Evolutionary conservation across 2,329 filamentous ascomycete genomes (phyloP), one percentile per base, ranked within the genome.

Genomic region (Fusarium bactridioides): DNA sequence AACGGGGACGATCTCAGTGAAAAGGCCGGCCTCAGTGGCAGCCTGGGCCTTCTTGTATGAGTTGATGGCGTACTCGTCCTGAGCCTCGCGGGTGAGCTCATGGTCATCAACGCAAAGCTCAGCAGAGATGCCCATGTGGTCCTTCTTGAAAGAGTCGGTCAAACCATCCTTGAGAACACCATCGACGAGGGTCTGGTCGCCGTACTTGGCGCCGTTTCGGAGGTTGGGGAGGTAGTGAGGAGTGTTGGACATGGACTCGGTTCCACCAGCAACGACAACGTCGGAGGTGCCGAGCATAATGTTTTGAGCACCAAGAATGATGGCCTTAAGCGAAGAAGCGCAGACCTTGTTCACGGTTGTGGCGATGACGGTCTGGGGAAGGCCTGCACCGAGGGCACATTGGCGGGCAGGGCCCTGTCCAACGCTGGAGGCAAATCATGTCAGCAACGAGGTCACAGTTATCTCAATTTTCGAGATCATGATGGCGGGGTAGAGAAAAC

Each of bases 281-380:
- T 94, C 92, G 74, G 95, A 95, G 81, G 94, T 97, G 76, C 96
- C 95, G 60, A 95, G 97, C 83, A 98, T 94, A 86, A 99, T 99
- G 78, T 95, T 98, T 85, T 98, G 96, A 57, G 95, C 94, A 76
- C 93, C 96, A 69, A 99, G 89, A 75, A 97, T 94, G 80, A 99
- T 92, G 76, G 96, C 94, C 88, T 99, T 99, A 81, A 98, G 86
- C 48, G 92, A 92, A 15, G 95, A 98, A 73, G 96, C 96, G 89
- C 96, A 99, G 81, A 99, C 96, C 87, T 99, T 99, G 92, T 99
- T 99, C 80, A 99, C 90, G 58, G 95, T 97, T 50, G 96, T 99
- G 84, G 92, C 93, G 77, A 97, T 89, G 73, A 93, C 93, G 61
- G 89, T 88, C 73, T 97, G 88, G 61, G 90, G 85, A 74, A 99